Conservation (phyloP, 352 stramenopile genomes). For the Chrysophaeum taylorii region DNA sequence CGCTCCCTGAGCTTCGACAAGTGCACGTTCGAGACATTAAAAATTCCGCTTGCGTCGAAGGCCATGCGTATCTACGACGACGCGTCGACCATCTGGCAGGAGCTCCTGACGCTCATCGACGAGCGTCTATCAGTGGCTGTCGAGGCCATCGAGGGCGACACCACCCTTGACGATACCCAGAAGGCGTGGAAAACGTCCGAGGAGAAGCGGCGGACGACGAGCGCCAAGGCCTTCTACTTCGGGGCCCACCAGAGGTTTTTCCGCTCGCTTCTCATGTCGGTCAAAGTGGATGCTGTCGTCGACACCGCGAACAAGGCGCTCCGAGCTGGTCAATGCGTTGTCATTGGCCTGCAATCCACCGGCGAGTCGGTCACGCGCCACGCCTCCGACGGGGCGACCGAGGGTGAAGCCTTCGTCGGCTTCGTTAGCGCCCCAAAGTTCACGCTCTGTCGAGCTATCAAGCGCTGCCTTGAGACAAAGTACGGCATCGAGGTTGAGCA, state of each 20-base stretch:
- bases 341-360: constrained; percentile 60
- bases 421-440: too few species aligned
- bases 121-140: too few species aligned
- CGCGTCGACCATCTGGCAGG: constrained; percentile 23
- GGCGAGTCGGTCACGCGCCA: constrained; percentile 45
- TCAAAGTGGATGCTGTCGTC: constrained; percentile 40
- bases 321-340: constrained; percentile 37
- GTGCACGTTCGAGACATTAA: constrained; percentile 28
- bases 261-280: constrained; percentile 38
- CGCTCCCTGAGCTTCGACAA: constrained; percentile 28
- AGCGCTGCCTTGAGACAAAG: too few species aligned
- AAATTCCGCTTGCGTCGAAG: constrained; percentile 9
- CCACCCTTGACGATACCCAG: constrained; percentile 38
- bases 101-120: constrained; percentile 5
- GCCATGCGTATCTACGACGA: constrained; percentile 25
- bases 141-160: constrained; percentile 31
- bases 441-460: too few species aligned
- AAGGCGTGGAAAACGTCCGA: too few species aligned
- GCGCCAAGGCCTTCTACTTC: too few species aligned
- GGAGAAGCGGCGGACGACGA: too few species aligned
- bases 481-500: constrained; percentile 32
- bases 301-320: constrained; percentile 36
- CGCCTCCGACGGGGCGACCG: too few species aligned
- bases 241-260: constrained; percentile 57
- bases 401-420: too few species aligned